Evolutionary conservation across 2,329 filamentous ascomycete species (phyloP).

Genomic region (Penicillium paneum): DNA sequence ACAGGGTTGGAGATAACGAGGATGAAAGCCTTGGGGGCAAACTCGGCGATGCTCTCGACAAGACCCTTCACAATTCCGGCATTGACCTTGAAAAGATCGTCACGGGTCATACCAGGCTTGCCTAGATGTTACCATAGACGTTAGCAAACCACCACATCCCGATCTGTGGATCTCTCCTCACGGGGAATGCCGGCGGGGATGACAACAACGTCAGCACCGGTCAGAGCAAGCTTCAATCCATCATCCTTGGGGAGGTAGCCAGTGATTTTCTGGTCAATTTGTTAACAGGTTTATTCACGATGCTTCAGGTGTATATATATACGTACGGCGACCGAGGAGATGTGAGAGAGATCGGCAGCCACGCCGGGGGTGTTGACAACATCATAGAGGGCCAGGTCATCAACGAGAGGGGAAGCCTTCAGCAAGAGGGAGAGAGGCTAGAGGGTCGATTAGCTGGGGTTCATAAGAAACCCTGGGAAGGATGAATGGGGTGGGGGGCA

Average conservation of each 20-base stretch:
- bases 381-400: conserved; percentile 97
- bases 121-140: conserved; percentile 51
- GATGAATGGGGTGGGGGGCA: conserved; percentile 18
- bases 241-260: conserved; percentile 85
- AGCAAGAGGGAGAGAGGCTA: conserved; percentile 95
- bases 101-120: conserved; percentile 99
- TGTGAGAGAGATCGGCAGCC: conserved; percentile 93
- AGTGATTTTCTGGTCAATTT: conserved; percentile 64
- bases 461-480: background rate
- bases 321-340: conserved; percentile 81
- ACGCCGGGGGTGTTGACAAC: conserved; percentile 98
- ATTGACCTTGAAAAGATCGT: conserved; percentile 99
- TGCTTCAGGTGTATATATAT: conserved; percentile 47
- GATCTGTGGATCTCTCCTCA: conserved; percentile 48
- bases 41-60: conserved; percentile 81
- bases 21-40: conserved; percentile 87
- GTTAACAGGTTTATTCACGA: background rate
- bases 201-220: conserved; percentile 90
- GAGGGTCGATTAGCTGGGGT: conserved; percentile 1
- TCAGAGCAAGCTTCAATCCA: conserved; percentile 82
- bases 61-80: conserved; percentile 95
- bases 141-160: conserved; percentile 8
- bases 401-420: conserved; percentile 82
- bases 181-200: conserved; percentile 98
- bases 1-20: conserved; percentile 99